phyloP scores from a whole-genome alignment of 73 alveolate genomes.

The Loxodes magnus region DNA sequence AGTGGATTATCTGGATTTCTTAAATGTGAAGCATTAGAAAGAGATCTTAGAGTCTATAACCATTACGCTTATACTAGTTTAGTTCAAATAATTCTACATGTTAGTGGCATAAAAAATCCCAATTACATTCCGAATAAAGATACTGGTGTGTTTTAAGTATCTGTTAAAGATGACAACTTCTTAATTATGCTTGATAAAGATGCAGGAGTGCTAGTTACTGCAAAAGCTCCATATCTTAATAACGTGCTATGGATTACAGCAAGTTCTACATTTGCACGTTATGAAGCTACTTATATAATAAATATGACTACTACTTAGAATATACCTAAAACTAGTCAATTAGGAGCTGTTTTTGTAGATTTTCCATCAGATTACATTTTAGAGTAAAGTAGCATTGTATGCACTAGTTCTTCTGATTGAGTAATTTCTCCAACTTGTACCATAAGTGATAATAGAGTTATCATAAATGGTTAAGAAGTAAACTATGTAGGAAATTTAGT shows the following conservation, averaged over 20 bases:
- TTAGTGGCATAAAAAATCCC: constrained; percentile 30
- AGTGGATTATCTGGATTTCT: constrained; percentile 21
- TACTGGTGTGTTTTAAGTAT: constrained; percentile 30
- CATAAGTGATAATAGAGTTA: constrained; percentile 3
- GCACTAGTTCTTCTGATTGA: constrained; percentile 1
- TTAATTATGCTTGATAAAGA: constrained; percentile 18
- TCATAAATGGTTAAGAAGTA: constrained; percentile 12
- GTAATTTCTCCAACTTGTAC: constrained; percentile 11
- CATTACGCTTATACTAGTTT: constrained; percentile 18
- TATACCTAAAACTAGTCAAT: constrained; percentile 11
- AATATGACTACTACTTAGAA: constrained; percentile 21
- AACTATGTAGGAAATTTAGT: constrained; percentile 18
- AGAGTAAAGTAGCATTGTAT: neutral
- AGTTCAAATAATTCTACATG: constrained; percentile 14
- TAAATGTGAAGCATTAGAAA: constrained; percentile 17
- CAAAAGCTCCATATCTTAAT: constrained; percentile 20
- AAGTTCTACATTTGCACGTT: constrained; percentile 13
- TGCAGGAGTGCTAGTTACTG: constrained; percentile 22
- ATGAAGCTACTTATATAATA: constrained; percentile 13
- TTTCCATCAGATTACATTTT: constrained; percentile 15
- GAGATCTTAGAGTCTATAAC: constrained; percentile 20
- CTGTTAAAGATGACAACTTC: constrained; percentile 5
- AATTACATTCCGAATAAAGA: constrained; percentile 10
- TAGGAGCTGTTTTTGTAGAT: constrained; percentile 27
- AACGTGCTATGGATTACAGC: constrained; percentile 4